phyloP scores from a whole-genome alignment of 2,329 filamentous ascomycete species.

The Trichoderma sp. region DNA sequence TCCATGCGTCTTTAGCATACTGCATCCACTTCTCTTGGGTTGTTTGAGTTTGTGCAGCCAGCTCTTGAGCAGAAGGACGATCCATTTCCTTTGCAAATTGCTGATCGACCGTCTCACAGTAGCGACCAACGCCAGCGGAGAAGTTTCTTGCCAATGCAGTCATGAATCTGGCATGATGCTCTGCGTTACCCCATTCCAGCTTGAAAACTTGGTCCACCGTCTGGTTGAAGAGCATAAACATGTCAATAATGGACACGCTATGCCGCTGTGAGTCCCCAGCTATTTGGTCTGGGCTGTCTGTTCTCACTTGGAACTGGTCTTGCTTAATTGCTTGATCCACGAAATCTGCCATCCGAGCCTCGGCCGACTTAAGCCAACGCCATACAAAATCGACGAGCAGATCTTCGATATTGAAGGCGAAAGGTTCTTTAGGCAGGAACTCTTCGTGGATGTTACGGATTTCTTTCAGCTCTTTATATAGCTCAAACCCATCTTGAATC shows the following conservation, averaged over 20 bases:
- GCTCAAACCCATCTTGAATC: conserved; percentile 88
- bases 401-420: conserved; percentile 85
- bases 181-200: conserved; percentile 88
- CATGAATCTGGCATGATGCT: conserved; percentile 97
- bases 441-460: conserved; percentile 80
- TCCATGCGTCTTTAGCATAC: conserved; percentile 91
- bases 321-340: conserved; percentile 90
- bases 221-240: conserved; percentile 92
- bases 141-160: conserved; percentile 86
- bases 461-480: conserved; percentile 86
- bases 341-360: conserved; percentile 76
- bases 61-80: conserved; percentile 81
- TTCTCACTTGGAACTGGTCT: conserved; percentile 79
- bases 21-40: conserved; percentile 92
- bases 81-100: conserved; percentile 93
- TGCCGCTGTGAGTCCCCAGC: conserved; percentile 81
- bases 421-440: conserved; percentile 70
- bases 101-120: conserved; percentile 88
- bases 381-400: conserved; percentile 90
- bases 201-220: conserved; percentile 83
- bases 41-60: conserved; percentile 73
- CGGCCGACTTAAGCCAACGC: conserved; percentile 86
- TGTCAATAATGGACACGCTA: conserved; percentile 89
- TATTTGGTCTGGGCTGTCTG: conserved; percentile 61
- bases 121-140: conserved; percentile 77